phyloP scores from a whole-genome alignment of 2,329 filamentous ascomycete species.

The Curvularia sp. region DNA sequence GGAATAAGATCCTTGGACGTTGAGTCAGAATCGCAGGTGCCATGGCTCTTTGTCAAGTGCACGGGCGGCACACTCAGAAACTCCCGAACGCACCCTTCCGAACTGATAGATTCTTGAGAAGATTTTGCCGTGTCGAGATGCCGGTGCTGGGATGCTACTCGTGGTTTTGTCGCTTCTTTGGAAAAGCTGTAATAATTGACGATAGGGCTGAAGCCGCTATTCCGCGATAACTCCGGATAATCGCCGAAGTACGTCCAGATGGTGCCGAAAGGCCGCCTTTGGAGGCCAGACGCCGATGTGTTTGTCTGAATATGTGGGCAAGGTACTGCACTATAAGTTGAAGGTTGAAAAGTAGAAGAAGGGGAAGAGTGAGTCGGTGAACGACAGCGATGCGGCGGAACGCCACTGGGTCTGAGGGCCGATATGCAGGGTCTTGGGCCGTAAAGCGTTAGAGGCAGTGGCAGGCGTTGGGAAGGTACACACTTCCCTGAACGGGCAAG shows the following conservation, averaged over 20 bases:
- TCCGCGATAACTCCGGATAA: slow-evolving; percentile 23
- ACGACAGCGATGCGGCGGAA: slow-evolving; percentile 17
- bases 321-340: neutral
- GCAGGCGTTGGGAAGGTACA: slow-evolving; percentile 8
- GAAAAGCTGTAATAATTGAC: slow-evolving; percentile 19
- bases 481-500: slow-evolving; percentile 11
- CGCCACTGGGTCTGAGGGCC: slow-evolving; percentile 12
- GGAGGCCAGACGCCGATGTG: neutral
- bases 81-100: neutral
- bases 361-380: slow-evolving; percentile 9
- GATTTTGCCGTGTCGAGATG: neutral
- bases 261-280: neutral
- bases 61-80: neutral
- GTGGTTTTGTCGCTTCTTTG: slow-evolving; percentile 7
- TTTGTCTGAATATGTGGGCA: neutral
- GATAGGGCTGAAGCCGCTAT: slow-evolving; percentile 23
- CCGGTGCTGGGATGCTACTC: neutral
- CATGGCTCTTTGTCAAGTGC: slow-evolving; percentile 26
- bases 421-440: slow-evolving; percentile 26
- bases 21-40: slow-evolving; percentile 37
- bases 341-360: neutral
- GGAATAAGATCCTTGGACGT: slow-evolving; percentile 72
- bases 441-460: slow-evolving; percentile 16
- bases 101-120: too few relatives aligned
- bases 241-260: slow-evolving; percentile 12